Conservation (phyloP, 805 yeast genomes). For the Sungouiozyma ichnusensis region DNA sequence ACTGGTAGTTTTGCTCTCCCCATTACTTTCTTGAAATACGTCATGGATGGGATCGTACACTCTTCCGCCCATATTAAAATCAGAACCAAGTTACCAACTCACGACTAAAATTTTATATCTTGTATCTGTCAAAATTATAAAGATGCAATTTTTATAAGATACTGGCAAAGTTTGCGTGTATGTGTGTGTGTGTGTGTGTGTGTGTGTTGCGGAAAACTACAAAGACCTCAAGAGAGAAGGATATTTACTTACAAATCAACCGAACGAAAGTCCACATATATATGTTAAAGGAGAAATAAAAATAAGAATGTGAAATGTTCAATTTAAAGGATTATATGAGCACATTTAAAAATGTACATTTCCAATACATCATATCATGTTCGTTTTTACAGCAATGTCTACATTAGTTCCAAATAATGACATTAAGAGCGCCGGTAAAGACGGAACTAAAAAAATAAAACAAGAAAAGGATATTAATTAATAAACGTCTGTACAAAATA, state of each 20-base stretch:
- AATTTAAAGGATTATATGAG: not conserved
- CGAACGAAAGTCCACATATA: not conserved
- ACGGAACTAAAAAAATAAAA: not conserved
- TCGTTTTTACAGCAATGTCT: no score
- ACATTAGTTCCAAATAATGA: not conserved
- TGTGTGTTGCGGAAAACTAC: no score
- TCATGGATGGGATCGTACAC: conserved; percentile 31
- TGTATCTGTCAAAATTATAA: not conserved
- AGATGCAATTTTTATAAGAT: no score
- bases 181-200: no score
- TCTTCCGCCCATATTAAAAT: conserved; percentile 27
- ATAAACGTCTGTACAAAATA: not conserved
- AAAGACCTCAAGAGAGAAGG: no score
- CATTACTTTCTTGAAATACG: conserved; percentile 19
- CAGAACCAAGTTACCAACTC: no score
- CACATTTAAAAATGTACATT: not conserved
- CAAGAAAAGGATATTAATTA: not conserved
- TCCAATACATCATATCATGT: no score
- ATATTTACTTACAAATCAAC: no score
- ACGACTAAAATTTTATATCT: no score
- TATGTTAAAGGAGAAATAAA: not conserved
- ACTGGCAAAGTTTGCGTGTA: no score
- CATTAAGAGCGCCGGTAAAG: not conserved
- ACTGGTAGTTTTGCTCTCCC: not conserved
- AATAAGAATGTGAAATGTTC: not conserved